Percentiles rank a stretch among this genome's conserved stretches.
Conservation (phyloP, 2,329 filamentous ascomycete species). For the Intubia oerlemansii region DNA sequence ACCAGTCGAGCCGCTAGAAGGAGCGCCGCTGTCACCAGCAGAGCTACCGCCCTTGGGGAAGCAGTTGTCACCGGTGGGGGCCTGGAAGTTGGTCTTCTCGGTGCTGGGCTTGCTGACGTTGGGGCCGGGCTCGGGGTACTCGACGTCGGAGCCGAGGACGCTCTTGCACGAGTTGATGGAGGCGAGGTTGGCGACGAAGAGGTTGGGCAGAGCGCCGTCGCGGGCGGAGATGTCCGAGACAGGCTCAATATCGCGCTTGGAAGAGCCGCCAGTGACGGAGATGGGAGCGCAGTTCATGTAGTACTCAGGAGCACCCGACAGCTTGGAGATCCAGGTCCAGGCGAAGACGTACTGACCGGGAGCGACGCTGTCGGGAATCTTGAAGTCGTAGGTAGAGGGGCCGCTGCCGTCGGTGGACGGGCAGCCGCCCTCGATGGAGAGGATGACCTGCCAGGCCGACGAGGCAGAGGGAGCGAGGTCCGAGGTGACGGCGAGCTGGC, state of each 20-base stretch:
- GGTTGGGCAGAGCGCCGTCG: constrained; percentile 20
- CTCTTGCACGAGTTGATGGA: constrained; percentile 13
- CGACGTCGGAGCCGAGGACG: constrained; percentile 8
- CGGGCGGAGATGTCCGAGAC: constrained; percentile 8
- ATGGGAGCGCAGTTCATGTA: constrained; percentile 48
- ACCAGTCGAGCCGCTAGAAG: constrained; percentile 12
- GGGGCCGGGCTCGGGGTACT: constrained; percentile 10
- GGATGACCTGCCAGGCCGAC: constrained; percentile 12
- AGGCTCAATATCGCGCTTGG: constrained; percentile 13
- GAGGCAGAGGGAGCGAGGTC: constrained; percentile 8
- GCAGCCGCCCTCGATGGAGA: constrained; percentile 14
- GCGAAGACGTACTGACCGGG: constrained; percentile 27
- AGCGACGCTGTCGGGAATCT: constrained; percentile 10
- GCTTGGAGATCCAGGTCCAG: constrained; percentile 40
- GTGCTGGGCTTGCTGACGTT: constrained; percentile 9
- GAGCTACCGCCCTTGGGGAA: constrained; percentile 5
- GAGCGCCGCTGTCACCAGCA: constrained; percentile 9
- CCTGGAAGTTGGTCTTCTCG: constrained; percentile 7
- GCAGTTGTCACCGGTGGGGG: constrained; percentile 6
- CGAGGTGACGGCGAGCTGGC: constrained; percentile 12
- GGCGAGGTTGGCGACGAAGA: constrained; percentile 34
- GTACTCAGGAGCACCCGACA: constrained; percentile 37
- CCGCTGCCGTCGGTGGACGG: constrained; percentile 10
- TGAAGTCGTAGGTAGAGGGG: constrained; percentile 10
- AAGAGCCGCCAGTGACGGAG: constrained; percentile 18